A percentile compares a stretch with the other conserved stretches of the same genome.
phyloP scores from a whole-genome alignment of 495 filamentous ascomycete species.

The Cryomyces minteri region DNA sequence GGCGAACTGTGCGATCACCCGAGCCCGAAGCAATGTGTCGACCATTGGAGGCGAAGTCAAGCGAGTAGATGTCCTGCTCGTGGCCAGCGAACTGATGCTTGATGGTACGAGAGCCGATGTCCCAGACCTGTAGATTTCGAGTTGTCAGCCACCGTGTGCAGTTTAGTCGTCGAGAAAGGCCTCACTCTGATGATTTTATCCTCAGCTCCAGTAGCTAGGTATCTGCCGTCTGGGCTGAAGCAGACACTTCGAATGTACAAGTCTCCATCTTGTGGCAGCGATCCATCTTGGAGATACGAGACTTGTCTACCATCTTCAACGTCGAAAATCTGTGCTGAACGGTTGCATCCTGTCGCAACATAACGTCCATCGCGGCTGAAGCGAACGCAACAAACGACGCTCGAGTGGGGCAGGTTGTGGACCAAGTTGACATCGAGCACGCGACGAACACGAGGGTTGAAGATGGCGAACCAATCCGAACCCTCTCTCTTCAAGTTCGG shows the following conservation, averaged over 20 bases:
- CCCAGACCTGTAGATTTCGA: slow-evolving; percentile 18
- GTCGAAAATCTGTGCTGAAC: slow-evolving; percentile 24
- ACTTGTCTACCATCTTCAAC: slow-evolving; percentile 18
- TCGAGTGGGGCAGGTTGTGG: slow-evolving; percentile 21
- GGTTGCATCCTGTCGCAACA: slow-evolving; percentile 25
- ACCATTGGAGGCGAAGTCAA: slow-evolving; percentile 24
- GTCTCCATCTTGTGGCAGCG: slow-evolving; percentile 19
- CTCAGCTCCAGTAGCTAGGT: slow-evolving; percentile 24
- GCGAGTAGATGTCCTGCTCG: slow-evolving; percentile 26
- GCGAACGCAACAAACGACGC: slow-evolving; percentile 26
- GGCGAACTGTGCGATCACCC: slow-evolving; percentile 22
- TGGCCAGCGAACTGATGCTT: slow-evolving; percentile 22
- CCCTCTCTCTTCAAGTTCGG: slow-evolving; percentile 37
- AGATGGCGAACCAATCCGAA: slow-evolving; percentile 23
- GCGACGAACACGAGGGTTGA: slow-evolving; percentile 21
- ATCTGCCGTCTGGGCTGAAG: slow-evolving; percentile 25
- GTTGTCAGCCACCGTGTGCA: background rate
- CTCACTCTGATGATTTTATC: slow-evolving; percentile 25
- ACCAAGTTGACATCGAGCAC: slow-evolving; percentile 22
- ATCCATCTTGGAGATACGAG: slow-evolving; percentile 19
- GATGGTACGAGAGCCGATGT: slow-evolving; percentile 17
- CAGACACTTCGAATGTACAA: slow-evolving; percentile 26
- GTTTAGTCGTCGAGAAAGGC: background rate
- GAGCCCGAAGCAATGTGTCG: slow-evolving; percentile 23
- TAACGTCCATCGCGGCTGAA: slow-evolving; percentile 23